Conservation (phyloP, 306 rosid genomes). For the Glycine soja region DNA sequence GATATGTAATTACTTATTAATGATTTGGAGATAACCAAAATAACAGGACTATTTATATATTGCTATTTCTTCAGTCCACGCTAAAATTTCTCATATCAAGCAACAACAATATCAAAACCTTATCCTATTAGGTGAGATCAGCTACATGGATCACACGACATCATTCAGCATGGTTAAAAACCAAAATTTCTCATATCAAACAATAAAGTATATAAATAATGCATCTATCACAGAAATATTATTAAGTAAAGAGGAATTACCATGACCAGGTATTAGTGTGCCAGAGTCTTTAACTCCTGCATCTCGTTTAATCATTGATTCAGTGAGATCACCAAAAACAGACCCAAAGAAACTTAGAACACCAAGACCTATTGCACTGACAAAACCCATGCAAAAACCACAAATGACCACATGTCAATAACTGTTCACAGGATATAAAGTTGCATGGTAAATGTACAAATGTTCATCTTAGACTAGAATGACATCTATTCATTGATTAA, state of each 20-base stretch:
- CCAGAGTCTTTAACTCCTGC: conserved; percentile 99
- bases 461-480: conserved; percentile 31
- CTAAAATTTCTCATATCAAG: neutral
- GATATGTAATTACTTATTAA: neutral
- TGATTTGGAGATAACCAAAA: neutral
- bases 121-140: no score
- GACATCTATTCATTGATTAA: conserved; percentile 14
- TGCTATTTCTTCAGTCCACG: conserved; percentile 8
- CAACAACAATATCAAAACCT: neutral
- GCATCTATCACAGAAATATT: conserved; percentile 31
- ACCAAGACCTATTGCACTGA: conserved; percentile 83
- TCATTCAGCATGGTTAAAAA: no score
- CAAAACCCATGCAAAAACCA: conserved; percentile 27
- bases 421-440: conserved; percentile 11
- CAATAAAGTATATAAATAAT: conserved; percentile 23
- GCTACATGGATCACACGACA: no score
- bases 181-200: neutral
- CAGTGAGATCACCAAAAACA: conserved; percentile 94
- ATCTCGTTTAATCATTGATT: conserved; percentile 98
- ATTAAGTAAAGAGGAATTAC: conserved; percentile 57
- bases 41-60: conserved; percentile 13
- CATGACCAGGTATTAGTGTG: conserved; percentile 96
- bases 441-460: conserved; percentile 28
- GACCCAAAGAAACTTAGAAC: conserved; percentile 85
- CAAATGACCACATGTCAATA: conserved; percentile 31